Evolutionary conservation across 169 alveolate genomes (phyloP).

Genomic region (Plasmodium fragile): DNA sequence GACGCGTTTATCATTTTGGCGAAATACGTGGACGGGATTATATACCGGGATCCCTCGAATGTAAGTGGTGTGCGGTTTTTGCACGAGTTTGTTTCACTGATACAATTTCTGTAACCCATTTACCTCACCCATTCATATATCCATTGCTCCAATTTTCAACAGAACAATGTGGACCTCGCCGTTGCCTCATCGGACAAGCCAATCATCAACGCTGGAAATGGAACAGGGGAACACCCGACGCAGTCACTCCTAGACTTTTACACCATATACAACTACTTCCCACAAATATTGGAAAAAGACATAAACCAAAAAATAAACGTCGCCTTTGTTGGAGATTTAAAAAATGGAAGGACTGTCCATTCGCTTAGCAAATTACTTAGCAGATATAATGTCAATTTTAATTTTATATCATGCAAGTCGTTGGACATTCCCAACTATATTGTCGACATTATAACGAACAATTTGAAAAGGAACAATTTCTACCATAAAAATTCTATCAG

Average conservation of each 20-base stretch:
- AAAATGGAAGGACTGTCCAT: constrained; percentile 89
- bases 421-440: constrained; percentile 84
- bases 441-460: constrained; percentile 19
- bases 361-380: constrained; percentile 86
- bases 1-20: constrained; percentile 85
- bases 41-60: constrained; percentile 76
- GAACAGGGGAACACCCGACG: constrained; percentile 91
- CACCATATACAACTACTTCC: constrained; percentile 84
- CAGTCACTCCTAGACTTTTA: constrained; percentile 89
- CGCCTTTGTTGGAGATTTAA: constrained; percentile 88
- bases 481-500: constrained; percentile 55
- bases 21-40: constrained; percentile 85
- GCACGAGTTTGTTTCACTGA: not conserved
- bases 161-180: constrained; percentile 74
- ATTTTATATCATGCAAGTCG: constrained; percentile 80
- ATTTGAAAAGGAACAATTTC: constrained; percentile 55
- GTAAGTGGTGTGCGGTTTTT: constrained; percentile 3
- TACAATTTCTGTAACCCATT: not conserved
- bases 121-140: not conserved
- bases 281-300: constrained; percentile 59
- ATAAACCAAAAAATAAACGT: constrained; percentile 64
- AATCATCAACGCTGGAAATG: constrained; percentile 90
- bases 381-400: constrained; percentile 82
- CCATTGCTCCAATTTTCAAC: not conserved
- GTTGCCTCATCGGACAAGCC: constrained; percentile 78